These are phyloP conservation scores for Penicilliopsis zonata DNA, from an alignment of 495 filamentous ascomycete genomes.

Conservation along the genomic window DNA sequence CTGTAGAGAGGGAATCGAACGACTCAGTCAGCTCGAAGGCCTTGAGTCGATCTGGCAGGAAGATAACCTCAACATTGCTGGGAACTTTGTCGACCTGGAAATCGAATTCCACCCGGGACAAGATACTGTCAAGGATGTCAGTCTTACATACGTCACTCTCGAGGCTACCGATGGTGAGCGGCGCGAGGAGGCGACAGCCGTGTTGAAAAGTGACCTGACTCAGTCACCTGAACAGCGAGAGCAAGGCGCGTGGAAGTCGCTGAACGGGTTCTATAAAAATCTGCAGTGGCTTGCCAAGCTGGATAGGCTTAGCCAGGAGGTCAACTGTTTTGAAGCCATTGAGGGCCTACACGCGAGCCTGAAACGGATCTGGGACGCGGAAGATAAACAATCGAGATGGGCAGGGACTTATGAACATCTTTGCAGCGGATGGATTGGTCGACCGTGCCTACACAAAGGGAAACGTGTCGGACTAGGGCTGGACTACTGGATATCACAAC, in stretches of 20 bases:
- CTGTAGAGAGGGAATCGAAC: constrained; percentile 70
- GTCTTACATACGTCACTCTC: constrained; percentile 31
- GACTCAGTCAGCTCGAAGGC: constrained; percentile 57
- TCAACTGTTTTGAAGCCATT: constrained; percentile 84
- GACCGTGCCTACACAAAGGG: constrained; percentile 65
- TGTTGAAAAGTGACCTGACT: constrained; percentile 39
- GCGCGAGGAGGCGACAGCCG: constrained; percentile 33
- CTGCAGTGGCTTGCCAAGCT: constrained; percentile 64
- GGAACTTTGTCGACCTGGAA: constrained; percentile 44
- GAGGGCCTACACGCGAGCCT: constrained; percentile 68
- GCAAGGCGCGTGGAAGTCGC: constrained; percentile 37
- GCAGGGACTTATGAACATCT: constrained; percentile 37
- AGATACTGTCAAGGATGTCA: constrained; percentile 34
- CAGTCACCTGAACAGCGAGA: constrained; percentile 26
- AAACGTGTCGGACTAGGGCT: constrained; percentile 62
- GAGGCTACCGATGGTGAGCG: constrained; percentile 29
- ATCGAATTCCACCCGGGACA: constrained; percentile 34
- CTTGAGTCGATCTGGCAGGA: constrained; percentile 67
- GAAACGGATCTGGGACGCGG: constrained; percentile 41
- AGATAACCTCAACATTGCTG: constrained; percentile 58
- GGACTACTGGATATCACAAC: constrained; percentile 74
- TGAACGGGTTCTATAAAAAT: constrained; percentile 67
- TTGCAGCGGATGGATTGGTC: constrained; percentile 48
- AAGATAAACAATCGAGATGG: constrained; percentile 33
- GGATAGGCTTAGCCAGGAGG: constrained; percentile 68